Evolutionary conservation across 495 filamentous ascomycete species (phyloP).

Genomic region (Hypomontagnella submonticulosa): DNA sequence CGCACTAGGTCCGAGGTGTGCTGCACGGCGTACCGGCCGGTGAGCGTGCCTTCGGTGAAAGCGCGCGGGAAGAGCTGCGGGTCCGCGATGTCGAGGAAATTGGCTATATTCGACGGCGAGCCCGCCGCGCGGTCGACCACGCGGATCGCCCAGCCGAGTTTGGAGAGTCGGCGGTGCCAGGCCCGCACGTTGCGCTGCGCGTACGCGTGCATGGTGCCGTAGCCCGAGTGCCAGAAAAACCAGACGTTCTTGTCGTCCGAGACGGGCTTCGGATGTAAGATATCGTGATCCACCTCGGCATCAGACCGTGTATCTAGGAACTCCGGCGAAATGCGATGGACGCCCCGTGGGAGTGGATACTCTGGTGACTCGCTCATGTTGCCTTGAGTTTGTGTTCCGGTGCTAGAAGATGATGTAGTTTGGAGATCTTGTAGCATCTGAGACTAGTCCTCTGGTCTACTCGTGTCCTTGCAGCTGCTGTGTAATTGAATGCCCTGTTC

Average conservation of each 20-base stretch:
- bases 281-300: slow-evolving; percentile 55
- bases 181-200: slow-evolving; percentile 65
- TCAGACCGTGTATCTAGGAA: slow-evolving; percentile 60
- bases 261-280: slow-evolving; percentile 55
- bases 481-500: not conserved
- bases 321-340: slow-evolving; percentile 47
- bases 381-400: not conserved
- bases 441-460: not conserved
- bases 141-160: slow-evolving; percentile 63
- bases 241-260: slow-evolving; percentile 63
- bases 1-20: slow-evolving; percentile 68
- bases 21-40: slow-evolving; percentile 60
- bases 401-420: not conserved
- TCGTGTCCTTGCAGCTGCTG: not conserved
- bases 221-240: slow-evolving; percentile 67
- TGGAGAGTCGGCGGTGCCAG: slow-evolving; percentile 64
- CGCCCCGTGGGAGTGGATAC: slow-evolving; percentile 49
- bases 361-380: slow-evolving; percentile 7
- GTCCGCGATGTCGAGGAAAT: slow-evolving; percentile 60
- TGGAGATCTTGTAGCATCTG: not conserved
- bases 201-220: slow-evolving; percentile 60
- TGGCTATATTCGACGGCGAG: slow-evolving; percentile 59
- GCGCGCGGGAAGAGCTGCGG: slow-evolving; percentile 58
- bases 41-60: slow-evolving; percentile 59
- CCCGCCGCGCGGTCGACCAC: slow-evolving; percentile 57